Percentiles rank a stretch among this genome's conserved stretches.
Evolutionary conservation across 2,329 filamentous ascomycete species (phyloP).

Genomic region (Ophiocordyceps camponoti-saundersi): DNA sequence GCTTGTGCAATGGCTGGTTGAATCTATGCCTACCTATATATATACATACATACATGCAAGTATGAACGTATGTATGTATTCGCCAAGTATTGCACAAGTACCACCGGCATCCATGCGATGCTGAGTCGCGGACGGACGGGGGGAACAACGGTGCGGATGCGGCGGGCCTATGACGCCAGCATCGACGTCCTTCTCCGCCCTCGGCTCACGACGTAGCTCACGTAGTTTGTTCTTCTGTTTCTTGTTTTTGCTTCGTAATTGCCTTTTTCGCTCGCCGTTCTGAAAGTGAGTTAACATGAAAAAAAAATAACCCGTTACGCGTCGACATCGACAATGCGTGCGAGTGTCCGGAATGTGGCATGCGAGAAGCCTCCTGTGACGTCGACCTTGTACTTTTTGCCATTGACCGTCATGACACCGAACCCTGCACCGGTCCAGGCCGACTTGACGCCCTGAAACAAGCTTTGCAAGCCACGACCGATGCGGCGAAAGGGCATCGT

Average conservation of each 20-base stretch:
- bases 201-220: background rate
- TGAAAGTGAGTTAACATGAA: background rate
- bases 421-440: constrained; percentile 41
- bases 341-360: constrained; percentile 40
- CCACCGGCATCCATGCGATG: background rate
- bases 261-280: background rate
- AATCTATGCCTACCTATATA: no score
- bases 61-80: background rate
- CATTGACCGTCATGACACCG: constrained; percentile 28
- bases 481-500: constrained; percentile 39
- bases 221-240: background rate
- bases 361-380: constrained; percentile 38
- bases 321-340: constrained; percentile 29
- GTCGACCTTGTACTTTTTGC: constrained; percentile 37
- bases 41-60: no score
- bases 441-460: constrained; percentile 28
- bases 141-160: background rate
- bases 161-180: background rate
- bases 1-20: background rate
- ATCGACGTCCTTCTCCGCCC: background rate
- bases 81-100: background rate
- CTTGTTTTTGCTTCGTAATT: background rate
- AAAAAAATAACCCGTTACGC: constrained; percentile 2
- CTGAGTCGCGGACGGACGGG: background rate
- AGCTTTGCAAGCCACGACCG: constrained; percentile 19